phyloP scores from a whole-genome alignment of 495 filamentous ascomycete genomes.

The Jackrogersella minutella region DNA sequence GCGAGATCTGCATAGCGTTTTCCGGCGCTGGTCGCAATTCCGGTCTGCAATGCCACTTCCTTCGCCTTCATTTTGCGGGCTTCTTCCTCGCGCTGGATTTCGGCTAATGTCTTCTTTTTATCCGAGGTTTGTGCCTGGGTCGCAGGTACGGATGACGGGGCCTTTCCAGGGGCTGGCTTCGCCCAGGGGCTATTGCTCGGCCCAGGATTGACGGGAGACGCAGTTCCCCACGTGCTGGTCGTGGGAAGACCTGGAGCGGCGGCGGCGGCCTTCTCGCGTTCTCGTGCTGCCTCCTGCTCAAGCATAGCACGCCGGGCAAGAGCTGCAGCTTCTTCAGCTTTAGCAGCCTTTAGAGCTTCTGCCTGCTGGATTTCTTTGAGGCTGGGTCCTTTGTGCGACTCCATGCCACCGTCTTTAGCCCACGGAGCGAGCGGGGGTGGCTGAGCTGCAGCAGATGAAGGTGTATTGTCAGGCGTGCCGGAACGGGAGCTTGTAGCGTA shows the following conservation, averaged over 20 bases:
- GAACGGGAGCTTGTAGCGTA: slow-evolving; percentile 77
- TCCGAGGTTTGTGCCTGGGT: slow-evolving; percentile 54
- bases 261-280: slow-evolving; percentile 68
- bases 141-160: slow-evolving; percentile 35
- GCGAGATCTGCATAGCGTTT: slow-evolving; percentile 98
- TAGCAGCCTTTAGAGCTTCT: slow-evolving; percentile 92
- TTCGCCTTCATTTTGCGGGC: slow-evolving; percentile 80
- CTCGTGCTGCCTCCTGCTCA: slow-evolving; percentile 78
- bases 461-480: slow-evolving; percentile 68
- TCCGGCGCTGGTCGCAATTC: slow-evolving; percentile 61
- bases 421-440: slow-evolving; percentile 84
- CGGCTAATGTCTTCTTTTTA: slow-evolving; percentile 88
- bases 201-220: slow-evolving; percentile 64
- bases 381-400: slow-evolving; percentile 85
- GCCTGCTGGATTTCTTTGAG: slow-evolving; percentile 97
- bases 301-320: slow-evolving; percentile 78
- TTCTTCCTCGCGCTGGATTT: slow-evolving; percentile 98
- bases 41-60: slow-evolving; percentile 59
- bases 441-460: slow-evolving; percentile 49
- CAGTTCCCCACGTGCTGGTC: slow-evolving; percentile 89
- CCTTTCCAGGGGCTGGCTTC: slow-evolving; percentile 62
- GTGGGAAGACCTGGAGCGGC: slow-evolving; percentile 82
- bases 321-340: slow-evolving; percentile 83
- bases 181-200: slow-evolving; percentile 67
- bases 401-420: slow-evolving; percentile 80